Base-by-base conservation (phyloP, 768 basidiomycete species). In the Asterophora lycoperdoides region DNA sequence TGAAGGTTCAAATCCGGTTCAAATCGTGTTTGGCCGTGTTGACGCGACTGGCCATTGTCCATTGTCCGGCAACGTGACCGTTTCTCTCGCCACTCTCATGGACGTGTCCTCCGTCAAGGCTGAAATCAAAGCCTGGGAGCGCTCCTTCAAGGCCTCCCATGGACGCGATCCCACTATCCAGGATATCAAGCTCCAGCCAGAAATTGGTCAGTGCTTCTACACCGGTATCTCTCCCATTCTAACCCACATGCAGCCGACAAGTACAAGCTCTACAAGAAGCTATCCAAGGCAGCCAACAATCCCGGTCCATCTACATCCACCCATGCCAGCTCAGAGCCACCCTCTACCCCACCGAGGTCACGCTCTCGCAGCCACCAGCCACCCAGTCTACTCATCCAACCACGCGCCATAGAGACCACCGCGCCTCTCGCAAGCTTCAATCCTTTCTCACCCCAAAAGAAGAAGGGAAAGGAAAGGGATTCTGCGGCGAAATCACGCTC, bases 121-220 rank as follows among this genome's bases (percentile, higher is more conserved):
- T 51, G 81, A 91, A 60, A 80, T 92, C 52, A 92, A 92, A 64
- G 52, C 69, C 36, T 92, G 88, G 83, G 89, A 91, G 60, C 82
- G 81, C 52, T 71, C 72, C 15, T 92, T 89, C 65, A 79, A 73
- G 49, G 64, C 68, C 0, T 58, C 55, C 0, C 69, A 88, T 61
- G 78, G 75, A 34, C 74, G 78, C 52, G 75, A 79, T 29, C 83
- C 89, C 0, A 76, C 79, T 20, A 66, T 88, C 2, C 75, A 88
- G 41, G 89, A 91, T 58, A 89, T 91, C 46, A 84, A 74, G 60
- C 67, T 73, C 36, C 69, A 76, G 14, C 80, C 80, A 6, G 56
- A 60, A 43, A 81, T 90, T 51, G 86, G 89, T 90, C 48, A 55
- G 81, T 66, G 39, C 43, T 43, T n/a, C 36, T 30, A 39, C 28